Evolutionary conservation across 1,284 basidiomycete genomes (phyloP).

Genomic region (Puccinia novopanici): DNA sequence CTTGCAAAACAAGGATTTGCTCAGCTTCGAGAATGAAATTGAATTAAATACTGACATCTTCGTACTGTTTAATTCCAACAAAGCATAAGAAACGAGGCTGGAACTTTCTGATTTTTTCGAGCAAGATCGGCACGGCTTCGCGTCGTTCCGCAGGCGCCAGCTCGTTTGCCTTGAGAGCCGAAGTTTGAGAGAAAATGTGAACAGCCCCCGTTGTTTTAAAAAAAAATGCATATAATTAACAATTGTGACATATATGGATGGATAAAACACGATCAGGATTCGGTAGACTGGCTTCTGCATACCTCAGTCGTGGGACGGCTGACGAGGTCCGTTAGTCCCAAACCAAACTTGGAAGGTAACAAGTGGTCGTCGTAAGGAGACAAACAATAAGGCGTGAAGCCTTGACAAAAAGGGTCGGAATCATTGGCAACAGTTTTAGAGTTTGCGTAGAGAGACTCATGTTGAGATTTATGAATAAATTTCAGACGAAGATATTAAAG

Average conservation of each 20-base stretch:
- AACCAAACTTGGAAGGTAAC: slow-evolving; percentile 8
- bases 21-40: background rate
- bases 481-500: background rate
- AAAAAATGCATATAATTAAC: too few species aligned
- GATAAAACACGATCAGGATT: too few species aligned
- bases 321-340: slow-evolving; percentile 27
- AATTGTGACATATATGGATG: too few species aligned
- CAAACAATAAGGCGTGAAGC: slow-evolving; percentile 8
- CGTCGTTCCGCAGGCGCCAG: background rate
- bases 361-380: slow-evolving; percentile 6
- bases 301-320: slow-evolving; percentile 24
- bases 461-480: background rate
- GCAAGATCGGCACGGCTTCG: slow-evolving; percentile 1
- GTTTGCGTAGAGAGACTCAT: background rate
- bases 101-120: slow-evolving; percentile 2
- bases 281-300: too few species aligned
- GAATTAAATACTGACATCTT: background rate
- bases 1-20: background rate
- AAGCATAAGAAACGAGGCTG: slow-evolving; percentile 23
- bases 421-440: too few species aligned
- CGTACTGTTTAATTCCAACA: slow-evolving; percentile 11
- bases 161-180: slow-evolving; percentile 13
- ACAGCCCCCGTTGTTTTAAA: too few species aligned
- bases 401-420: too few species aligned
- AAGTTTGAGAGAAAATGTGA: too few species aligned